Conservation (phyloP, 257 asterid genomes). For the Rauvolfia tetraphylla region DNA sequence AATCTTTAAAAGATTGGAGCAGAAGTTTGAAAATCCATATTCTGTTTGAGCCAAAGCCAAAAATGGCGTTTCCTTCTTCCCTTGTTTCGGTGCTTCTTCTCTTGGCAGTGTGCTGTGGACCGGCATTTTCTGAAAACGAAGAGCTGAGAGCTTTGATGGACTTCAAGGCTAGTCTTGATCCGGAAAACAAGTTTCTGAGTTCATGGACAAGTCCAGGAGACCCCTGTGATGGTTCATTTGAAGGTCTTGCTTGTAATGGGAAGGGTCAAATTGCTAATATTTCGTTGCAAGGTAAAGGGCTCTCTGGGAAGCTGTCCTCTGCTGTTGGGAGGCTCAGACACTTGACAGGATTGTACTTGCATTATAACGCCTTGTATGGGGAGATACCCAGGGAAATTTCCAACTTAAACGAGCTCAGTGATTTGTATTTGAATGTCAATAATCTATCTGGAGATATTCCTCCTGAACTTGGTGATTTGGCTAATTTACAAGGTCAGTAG, state of each 20-base stretch:
- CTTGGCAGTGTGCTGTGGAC: constrained; percentile 11
- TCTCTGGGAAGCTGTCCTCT: constrained; percentile 72
- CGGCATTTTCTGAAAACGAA: constrained; percentile 21
- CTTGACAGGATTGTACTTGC: constrained; percentile 84
- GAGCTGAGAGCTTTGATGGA: constrained; percentile 60
- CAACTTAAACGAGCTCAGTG: constrained; percentile 52
- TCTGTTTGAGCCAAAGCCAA: constrained; percentile 17
- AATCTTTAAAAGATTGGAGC: background rate
- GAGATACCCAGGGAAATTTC: constrained; percentile 71
- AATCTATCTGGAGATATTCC: constrained; percentile 84
- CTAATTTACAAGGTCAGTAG: constrained; percentile 66
- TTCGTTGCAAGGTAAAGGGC: constrained; percentile 87
- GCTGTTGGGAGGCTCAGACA: constrained; percentile 59
- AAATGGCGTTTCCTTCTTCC: constrained; percentile 40
- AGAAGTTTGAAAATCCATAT: background rate
- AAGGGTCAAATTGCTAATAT: constrained; percentile 70
- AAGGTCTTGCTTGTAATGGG: constrained; percentile 80
- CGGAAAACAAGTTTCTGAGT: constrained; percentile 47
- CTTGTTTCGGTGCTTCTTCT: constrained; percentile 31
- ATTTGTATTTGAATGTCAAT: constrained; percentile 81
- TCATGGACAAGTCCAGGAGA: constrained; percentile 70
- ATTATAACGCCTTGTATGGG: constrained; percentile 70
- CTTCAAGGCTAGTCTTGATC: constrained; percentile 75
- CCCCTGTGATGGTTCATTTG: constrained; percentile 74
- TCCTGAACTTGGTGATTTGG: constrained; percentile 59